Evolutionary conservation across 495 filamentous ascomycete species (phyloP), one percentile per base, ranked within the genome.

Genomic region (Evansstolkia leycettana): DNA sequence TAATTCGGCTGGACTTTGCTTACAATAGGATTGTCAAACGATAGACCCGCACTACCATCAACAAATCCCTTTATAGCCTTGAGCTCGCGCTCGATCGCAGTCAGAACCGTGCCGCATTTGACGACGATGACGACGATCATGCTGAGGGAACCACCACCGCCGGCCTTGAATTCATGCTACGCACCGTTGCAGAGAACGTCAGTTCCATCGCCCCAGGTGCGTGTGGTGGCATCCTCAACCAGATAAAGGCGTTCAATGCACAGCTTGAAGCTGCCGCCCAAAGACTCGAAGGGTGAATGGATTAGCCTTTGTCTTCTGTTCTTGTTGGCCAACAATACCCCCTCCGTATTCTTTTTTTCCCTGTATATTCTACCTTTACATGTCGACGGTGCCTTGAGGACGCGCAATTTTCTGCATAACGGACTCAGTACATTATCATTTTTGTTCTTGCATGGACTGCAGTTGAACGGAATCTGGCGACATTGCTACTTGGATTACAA

Each of bases 71-170:
- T 2, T 61, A 68, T 42, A 60, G 52, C 29, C 46, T 69, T 14
- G 61, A 65, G 7, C 47, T 64, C 5, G 66, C 61, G 2, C 50
- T 67, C 11, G 66, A 70, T 31, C 67, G 65, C 32, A 55, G 48
- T 28, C 57, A 61, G 25, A 48, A 42, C 36, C 54, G 47, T 7
- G 38, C 51, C 14, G 32, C 45, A 33, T 23, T 25, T 7, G 18
- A 38, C 10, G 32, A 37, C 8, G 7, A 42, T n/a, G 39, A 47
- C 20, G 12, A 42, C 4, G 29, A 5, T 4, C 18, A 19, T 1
- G 11, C 39, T 27, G 35, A 35, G 9, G 37, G 54, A 12, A 28
- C 51, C 20, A 42, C 54, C 26, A 42, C 56, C 17, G 47, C 48
- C 4, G 62, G 64, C 18, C 43, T 67, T 10, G 65, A 69, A 37